phyloP scores from a whole-genome alignment of 306 rosid genomes.

The Benincasa hispida region DNA sequence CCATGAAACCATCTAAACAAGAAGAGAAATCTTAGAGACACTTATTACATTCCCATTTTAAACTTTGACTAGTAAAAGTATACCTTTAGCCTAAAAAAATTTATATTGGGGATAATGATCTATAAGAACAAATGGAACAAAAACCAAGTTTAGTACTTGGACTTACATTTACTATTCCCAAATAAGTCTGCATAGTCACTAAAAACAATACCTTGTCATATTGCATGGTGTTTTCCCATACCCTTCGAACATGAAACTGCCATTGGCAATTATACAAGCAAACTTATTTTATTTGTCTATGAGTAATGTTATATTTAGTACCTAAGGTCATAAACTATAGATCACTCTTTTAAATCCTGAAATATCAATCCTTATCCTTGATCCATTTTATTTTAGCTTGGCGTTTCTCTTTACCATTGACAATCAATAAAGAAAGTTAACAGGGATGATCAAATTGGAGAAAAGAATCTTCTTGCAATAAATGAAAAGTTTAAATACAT shows the following conservation, averaged over 20 bases:
- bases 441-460: not conserved
- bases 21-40: no score
- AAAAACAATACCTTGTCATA: constrained; percentile 22
- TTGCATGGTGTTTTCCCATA: constrained; percentile 74
- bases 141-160: no score
- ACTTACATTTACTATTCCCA: no score
- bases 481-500: not conserved
- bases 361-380: not conserved
- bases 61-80: no score
- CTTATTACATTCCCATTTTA: no score
- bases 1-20: no score
- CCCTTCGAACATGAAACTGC: constrained; percentile 70
- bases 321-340: not conserved
- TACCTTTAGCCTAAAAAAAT: no score
- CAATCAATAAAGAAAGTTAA: not conserved
- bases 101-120: no score
- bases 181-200: no score
- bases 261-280: constrained; percentile 14
- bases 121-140: no score
- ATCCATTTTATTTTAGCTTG: not conserved
- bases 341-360: not conserved
- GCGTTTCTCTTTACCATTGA: not conserved
- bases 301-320: not conserved
- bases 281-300: not conserved
- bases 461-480: not conserved